Evolutionary conservation across 495 filamentous ascomycete species (phyloP).

Genomic region (Aspergillus avenaceus): DNA sequence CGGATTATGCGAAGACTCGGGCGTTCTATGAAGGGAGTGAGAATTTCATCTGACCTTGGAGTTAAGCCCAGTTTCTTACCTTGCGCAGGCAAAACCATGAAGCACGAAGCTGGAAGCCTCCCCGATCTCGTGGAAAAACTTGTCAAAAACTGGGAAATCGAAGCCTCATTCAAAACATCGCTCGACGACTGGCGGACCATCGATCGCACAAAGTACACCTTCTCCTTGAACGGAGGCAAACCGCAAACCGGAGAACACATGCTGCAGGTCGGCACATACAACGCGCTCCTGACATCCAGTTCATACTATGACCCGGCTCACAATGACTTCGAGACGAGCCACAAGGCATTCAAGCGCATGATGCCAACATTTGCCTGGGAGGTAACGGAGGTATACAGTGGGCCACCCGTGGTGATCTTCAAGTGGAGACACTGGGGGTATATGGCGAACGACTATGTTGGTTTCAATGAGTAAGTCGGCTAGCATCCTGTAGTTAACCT

Average conservation of each 20-base stretch:
- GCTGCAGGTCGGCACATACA: conserved; percentile 64
- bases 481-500: no score
- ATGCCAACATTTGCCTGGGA: conserved; percentile 71
- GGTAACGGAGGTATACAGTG: conserved; percentile 60
- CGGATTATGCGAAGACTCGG: conserved; percentile 58
- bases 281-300: conserved; percentile 57
- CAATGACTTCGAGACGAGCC: conserved; percentile 53
- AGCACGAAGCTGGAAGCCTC: conserved; percentile 52
- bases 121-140: conserved; percentile 61
- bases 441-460: conserved; percentile 62
- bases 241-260: conserved; percentile 57
- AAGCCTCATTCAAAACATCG: conserved; percentile 60
- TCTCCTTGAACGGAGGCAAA: conserved; percentile 57
- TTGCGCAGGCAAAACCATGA: conserved; percentile 50
- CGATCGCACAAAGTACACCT: conserved; percentile 50
- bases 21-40: conserved; percentile 47
- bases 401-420: conserved; percentile 56
- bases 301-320: conserved; percentile 57
- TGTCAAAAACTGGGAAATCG: conserved; percentile 70
- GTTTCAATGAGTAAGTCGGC: conserved; percentile 52
- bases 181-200: conserved; percentile 62
- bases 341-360: conserved; percentile 67
- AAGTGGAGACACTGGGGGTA: conserved; percentile 63
- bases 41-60: conserved; percentile 17
- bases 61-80: no score